Base-by-base conservation (phyloP, 345 rosid species). In the Geranium rotundifolium region DNA sequence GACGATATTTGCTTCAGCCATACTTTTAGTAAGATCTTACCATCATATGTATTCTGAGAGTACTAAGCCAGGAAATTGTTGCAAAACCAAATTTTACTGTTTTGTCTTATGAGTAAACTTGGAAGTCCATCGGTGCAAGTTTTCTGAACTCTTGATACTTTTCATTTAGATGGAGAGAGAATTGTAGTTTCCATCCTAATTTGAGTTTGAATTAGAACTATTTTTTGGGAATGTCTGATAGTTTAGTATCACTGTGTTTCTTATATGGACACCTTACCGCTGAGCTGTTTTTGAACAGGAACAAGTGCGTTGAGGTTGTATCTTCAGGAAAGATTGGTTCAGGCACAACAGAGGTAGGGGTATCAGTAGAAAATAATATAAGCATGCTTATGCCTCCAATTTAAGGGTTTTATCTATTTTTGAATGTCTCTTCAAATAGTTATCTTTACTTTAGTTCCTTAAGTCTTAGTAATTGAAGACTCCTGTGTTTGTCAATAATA, bases 311-410 rank as follows among this genome's bases (percentile, higher is more conserved):
- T 14, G 85, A 89, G 75, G 76, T 86, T 31, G 76, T 46, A 68
- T 60, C 92, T 29, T 75, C 96, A 4, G 98, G 95, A 27, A 91
- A 76, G 81, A 71, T 91, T 54, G 80, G 76, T 65, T 58, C 90
- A 19, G 98, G 98, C 71, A 87, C 90, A 68, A 84, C 89, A 49
- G 95, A 89, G 98, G 98, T 89, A 78, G n/a, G 57, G 19, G 14
- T 69, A 63, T 67, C 61, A 61, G 62, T 62, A 17, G 19, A 5
- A 3, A 29, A 41, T 58, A 20, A 1, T 63, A 14, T 46, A 30
- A 19, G 10, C 52, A 4, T 13, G 17, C 14, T n/a, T 3, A 5
- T 17, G 41, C 37, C 30, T 23, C 23, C 57, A 56, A 58, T 31
- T 52, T 37, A 27, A 49, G 15, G 20, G 12, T 52, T 29, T 19